Evolutionary conservation across 495 filamentous ascomycete genomes (phyloP).

Genomic region (Penicillium steckii): DNA sequence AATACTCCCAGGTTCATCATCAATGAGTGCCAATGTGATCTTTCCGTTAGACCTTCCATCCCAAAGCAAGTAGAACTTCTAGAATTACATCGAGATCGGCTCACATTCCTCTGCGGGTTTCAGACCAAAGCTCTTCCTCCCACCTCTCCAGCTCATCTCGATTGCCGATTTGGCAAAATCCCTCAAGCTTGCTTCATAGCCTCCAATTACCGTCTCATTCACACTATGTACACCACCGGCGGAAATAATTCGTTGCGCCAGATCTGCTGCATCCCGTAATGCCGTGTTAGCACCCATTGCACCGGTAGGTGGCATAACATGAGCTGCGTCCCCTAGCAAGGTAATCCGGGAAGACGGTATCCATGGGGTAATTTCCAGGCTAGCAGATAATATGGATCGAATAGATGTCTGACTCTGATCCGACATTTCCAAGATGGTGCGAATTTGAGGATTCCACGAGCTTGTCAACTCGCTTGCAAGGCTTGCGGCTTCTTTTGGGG

Average conservation of each 20-base stretch:
- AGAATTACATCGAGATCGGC: conserved; percentile 7
- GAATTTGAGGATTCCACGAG: conserved; percentile 32
- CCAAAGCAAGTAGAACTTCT: no score
- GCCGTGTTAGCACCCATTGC: conserved; percentile 61
- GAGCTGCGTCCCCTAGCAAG: conserved; percentile 58
- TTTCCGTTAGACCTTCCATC: no score
- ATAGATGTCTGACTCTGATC: conserved; percentile 28
- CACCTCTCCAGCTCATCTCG: conserved; percentile 24
- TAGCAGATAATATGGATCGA: conserved; percentile 36
- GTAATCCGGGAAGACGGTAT: conserved; percentile 47
- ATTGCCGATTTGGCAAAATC: conserved; percentile 22
- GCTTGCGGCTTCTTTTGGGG: conserved; percentile 19
- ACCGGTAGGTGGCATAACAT: conserved; percentile 61
- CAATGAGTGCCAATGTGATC: no score
- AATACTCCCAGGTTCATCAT: no score
- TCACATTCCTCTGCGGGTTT: conserved; percentile 25
- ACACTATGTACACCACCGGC: conserved; percentile 24
- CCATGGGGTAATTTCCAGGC: conserved; percentile 36
- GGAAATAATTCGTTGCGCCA: conserved; percentile 27
- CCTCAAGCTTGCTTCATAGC: conserved; percentile 33
- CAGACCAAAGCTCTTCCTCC: conserved; percentile 28
- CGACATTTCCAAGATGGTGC: conserved; percentile 36
- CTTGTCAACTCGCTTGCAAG: conserved; percentile 21
- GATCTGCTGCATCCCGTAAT: conserved; percentile 38
- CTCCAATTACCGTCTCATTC: conserved; percentile 16